Conservation (phyloP, 1,284 basidiomycete genomes). For the Austroboletus niveus region DNA sequence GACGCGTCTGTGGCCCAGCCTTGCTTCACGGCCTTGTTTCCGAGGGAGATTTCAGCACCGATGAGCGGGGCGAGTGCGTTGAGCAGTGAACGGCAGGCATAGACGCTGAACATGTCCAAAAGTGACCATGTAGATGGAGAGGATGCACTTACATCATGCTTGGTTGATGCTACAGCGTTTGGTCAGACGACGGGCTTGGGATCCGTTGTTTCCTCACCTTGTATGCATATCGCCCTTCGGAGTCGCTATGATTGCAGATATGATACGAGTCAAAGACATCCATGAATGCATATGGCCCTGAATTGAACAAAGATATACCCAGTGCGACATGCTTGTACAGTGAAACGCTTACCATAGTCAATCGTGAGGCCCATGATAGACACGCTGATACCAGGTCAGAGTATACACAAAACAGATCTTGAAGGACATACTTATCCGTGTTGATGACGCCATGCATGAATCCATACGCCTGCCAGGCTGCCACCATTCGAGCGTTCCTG, state of each 20-base stretch:
- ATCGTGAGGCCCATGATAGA: slow-evolving; percentile 89
- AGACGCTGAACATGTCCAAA: slow-evolving; percentile 49
- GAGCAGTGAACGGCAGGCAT: slow-evolving; percentile 75
- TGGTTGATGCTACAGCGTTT: slow-evolving; percentile 43
- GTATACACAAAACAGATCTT: neutral
- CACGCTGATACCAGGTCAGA: slow-evolving; percentile 47
- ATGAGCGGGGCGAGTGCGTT: slow-evolving; percentile 77
- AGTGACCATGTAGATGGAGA: neutral
- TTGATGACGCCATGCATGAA: slow-evolving; percentile 97
- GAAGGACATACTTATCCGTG: slow-evolving; percentile 73
- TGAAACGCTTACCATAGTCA: slow-evolving; percentile 66
- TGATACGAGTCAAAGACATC: slow-evolving; percentile 82
- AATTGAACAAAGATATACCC: neutral
- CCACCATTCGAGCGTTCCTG: slow-evolving; percentile 89
- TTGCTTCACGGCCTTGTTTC: slow-evolving; percentile 48
- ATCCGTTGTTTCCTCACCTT: slow-evolving; percentile 42
- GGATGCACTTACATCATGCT: slow-evolving; percentile 50
- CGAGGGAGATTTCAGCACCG: slow-evolving; percentile 67
- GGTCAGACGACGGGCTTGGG: slow-evolving; percentile 5
- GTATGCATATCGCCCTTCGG: slow-evolving; percentile 85
- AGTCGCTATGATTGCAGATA: slow-evolving; percentile 94
- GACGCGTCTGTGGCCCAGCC: slow-evolving; percentile 65
- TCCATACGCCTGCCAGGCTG: slow-evolving; percentile 91
- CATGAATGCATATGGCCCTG: slow-evolving; percentile 94
- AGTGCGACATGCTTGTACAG: neutral